These are phyloP conservation scores for Amaranthus cruentus DNA, from an alignment of 148 eudicot species.

Conservation along the genomic window DNA sequence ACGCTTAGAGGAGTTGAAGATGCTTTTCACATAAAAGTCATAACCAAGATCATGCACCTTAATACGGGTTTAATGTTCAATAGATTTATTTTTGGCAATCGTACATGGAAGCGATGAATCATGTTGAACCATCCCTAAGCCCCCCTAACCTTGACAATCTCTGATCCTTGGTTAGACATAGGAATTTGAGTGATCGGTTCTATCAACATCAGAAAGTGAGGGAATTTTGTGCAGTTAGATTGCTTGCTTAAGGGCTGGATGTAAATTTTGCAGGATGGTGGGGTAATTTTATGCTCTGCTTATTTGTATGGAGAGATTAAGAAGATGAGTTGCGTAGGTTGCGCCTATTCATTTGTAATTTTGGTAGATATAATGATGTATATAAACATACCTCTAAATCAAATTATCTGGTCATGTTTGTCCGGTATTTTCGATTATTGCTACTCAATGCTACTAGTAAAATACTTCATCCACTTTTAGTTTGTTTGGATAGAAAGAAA, in stretches of 20 bases:
- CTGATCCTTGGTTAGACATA: background rate
- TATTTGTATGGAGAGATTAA: background rate
- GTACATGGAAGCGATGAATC: background rate
- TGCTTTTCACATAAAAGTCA: constrained; percentile 65
- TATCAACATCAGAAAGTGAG: background rate
- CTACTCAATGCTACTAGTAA: no score
- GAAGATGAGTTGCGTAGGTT: constrained; percentile 2
- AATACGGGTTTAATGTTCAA: background rate
- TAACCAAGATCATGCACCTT: background rate
- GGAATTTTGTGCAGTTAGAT: constrained; percentile 17
- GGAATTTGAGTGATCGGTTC: background rate
- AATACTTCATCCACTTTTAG: no score
- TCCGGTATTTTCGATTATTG: no score
- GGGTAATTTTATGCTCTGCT: background rate
- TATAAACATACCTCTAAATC: no score
- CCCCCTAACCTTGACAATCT: background rate
- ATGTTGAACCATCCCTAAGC: background rate
- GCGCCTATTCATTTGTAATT: constrained; percentile 9
- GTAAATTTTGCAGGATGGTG: background rate
- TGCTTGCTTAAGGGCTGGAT: constrained; percentile 7
- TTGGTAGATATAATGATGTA: background rate
- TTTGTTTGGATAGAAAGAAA: no score
- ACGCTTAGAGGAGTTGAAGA: constrained; percentile 86
- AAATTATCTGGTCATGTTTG: no score
- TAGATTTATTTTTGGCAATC: background rate